phyloP scores from a whole-genome alignment of 345 rosid species.

The Mangifera indica region DNA sequence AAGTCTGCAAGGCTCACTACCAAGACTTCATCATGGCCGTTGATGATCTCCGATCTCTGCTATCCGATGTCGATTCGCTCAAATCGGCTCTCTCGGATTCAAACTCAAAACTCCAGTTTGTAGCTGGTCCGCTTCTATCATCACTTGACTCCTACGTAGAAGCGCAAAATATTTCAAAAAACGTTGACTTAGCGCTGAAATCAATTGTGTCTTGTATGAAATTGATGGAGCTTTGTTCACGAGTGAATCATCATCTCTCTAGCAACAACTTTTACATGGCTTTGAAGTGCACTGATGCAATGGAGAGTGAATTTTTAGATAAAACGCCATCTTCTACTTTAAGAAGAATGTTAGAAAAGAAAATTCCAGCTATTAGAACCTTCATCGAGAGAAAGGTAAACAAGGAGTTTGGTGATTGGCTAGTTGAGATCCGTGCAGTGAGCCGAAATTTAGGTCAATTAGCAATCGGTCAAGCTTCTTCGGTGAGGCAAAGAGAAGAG shows the following conservation, averaged over 20 bases:
- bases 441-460: constrained; percentile 87
- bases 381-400: constrained; percentile 80
- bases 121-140: constrained; percentile 73
- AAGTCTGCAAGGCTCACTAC: constrained; percentile 95
- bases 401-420: constrained; percentile 92
- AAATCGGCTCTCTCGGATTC: constrained; percentile 89
- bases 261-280: constrained; percentile 75
- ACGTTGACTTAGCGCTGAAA: constrained; percentile 67
- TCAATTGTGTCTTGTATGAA: constrained; percentile 52
- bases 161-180: constrained; percentile 64
- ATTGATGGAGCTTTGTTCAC: constrained; percentile 72
- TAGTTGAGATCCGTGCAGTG: constrained; percentile 93
- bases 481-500: constrained; percentile 90
- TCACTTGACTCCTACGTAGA: constrained; percentile 78
- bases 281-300: constrained; percentile 74
- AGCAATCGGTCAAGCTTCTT: constrained; percentile 94
- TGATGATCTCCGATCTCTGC: constrained; percentile 94
- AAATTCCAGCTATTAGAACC: constrained; percentile 76
- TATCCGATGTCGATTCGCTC: constrained; percentile 91
- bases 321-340: constrained; percentile 70
- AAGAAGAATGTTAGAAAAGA: constrained; percentile 80
- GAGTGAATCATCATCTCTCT: constrained; percentile 74
- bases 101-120: constrained; percentile 78
- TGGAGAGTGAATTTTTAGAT: constrained; percentile 63
- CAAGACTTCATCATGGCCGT: constrained; percentile 97